A percentile compares a stretch with the other conserved stretches of the same genome.
Evolutionary conservation across 2,329 filamentous ascomycete species (phyloP).

Genomic region (Aspergillus sp.): DNA sequence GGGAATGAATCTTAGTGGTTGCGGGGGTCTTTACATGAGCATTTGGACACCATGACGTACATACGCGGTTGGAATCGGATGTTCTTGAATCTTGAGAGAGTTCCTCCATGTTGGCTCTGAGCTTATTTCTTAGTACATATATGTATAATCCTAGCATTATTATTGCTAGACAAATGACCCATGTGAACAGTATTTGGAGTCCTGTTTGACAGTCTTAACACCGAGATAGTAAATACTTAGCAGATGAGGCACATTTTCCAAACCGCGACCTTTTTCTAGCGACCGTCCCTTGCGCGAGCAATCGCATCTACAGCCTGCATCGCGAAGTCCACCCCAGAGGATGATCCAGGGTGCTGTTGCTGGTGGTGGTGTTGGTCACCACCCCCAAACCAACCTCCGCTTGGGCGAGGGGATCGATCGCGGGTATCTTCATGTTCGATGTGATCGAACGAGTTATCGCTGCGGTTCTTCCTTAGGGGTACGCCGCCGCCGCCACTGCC

Average conservation of each 20-base stretch:
- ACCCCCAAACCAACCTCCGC: conserved; percentile 29
- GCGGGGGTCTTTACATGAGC: background rate
- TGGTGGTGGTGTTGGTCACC: conserved; percentile 24
- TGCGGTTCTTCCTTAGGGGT: conserved; percentile 72
- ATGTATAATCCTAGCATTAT: background rate
- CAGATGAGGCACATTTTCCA: background rate
- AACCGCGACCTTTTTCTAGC: background rate
- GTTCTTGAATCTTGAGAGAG: background rate
- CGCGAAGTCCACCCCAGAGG: conserved; percentile 31
- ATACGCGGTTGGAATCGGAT: background rate
- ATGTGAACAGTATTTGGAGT: background rate
- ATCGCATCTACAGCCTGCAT: conserved; percentile 28
- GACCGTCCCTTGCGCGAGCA: conserved; percentile 10
- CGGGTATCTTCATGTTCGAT: conserved; percentile 70
- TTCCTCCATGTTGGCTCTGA: background rate
- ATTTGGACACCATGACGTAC: background rate
- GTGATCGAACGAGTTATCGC: conserved; percentile 86
- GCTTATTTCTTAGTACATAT: background rate
- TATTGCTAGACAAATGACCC: background rate
- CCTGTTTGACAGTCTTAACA: background rate
- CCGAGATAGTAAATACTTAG: background rate
- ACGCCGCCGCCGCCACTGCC: conserved; percentile 28
- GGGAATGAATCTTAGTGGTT: background rate
- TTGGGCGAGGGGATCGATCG: conserved; percentile 19
- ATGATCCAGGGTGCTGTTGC: conserved; percentile 22